Evolutionary conservation across 441 rosid genomes (phyloP), one percentile per base, ranked within the genome.

Genomic region (Pelargonium cotyledonis): DNA sequence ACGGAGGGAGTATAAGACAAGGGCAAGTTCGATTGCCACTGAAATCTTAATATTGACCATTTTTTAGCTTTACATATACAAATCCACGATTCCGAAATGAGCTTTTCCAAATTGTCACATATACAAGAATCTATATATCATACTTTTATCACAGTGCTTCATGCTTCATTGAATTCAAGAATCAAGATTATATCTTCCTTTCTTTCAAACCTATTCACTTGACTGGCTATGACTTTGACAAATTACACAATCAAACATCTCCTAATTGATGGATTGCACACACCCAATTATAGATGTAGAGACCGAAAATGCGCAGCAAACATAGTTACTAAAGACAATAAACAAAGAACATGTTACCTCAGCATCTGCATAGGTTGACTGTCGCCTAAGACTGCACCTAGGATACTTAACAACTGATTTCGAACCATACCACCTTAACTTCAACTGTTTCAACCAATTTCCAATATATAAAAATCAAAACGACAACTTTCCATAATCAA

Each of bases 361-460:
- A 69, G 97, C 98, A 85, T 94, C 98, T 14, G 97, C 81, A 77
- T 91, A 94, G 0, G 93, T 83, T 4, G 95, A 87, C 12, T 89
- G 97, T 61, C 88, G 82, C 72, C 89, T 76, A 57, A 94, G 78
- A 80, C 98, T 94, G 84, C 97, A 94, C 6, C 98, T 92, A 23
- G 98, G 98, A 63, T 94, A 94, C 87, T 94, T 91, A 63, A 89
- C 83, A 10, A 94, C 97, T 0, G 95, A 84, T 84, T 94, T 87
- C 0, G 98, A 91, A 68, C 98, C 97, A 68, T 89, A 94, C 87
- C 90, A 69, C 73, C 97, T 85, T 71, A 93, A 79, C 78, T 91
- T 89, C 49, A 89, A 80, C 98, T 93, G 85, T 66, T 76, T 67
- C n/a, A 75, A 69, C 19, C 49, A 41, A 18, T 70, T 43, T 61